Conservation (phyloP, 306 rosid genomes). For the Fragaria vesca region DNA sequence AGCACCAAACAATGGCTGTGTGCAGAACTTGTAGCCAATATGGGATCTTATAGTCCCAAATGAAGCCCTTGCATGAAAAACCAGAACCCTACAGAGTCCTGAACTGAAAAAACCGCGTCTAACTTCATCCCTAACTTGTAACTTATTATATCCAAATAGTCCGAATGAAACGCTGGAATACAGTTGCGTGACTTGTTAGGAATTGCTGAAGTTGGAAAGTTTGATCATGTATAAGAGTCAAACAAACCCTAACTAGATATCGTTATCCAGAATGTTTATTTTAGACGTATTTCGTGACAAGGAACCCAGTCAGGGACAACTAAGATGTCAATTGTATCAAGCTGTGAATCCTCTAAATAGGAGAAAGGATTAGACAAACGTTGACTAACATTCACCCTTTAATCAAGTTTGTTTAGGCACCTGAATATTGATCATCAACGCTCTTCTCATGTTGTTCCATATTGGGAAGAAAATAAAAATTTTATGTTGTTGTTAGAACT, state of each 20-base stretch:
- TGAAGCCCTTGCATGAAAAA: background rate
- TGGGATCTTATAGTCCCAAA: background rate
- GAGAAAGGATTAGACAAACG: background rate
- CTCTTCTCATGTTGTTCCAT: no score
- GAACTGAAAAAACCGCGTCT: slow-evolving; percentile 5
- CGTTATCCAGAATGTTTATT: background rate
- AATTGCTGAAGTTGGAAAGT: background rate
- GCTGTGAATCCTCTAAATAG: background rate
- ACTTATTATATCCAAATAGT: background rate
- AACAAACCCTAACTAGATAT: background rate
- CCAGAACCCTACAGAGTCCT: background rate
- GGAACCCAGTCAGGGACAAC: background rate
- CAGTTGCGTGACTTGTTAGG: background rate
- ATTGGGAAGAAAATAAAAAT: no score
- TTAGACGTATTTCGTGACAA: background rate
- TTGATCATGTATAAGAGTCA: background rate
- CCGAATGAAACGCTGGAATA: background rate
- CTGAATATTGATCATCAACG: background rate
- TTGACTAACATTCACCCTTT: background rate
- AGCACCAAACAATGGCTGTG: background rate
- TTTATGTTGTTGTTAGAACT: no score
- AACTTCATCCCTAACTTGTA: background rate
- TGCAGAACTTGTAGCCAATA: background rate
- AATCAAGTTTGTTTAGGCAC: background rate
- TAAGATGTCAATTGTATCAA: background rate